phyloP scores from a whole-genome alignment of 192 early-diverging fungal species.

The Dissophora ornata region DNA sequence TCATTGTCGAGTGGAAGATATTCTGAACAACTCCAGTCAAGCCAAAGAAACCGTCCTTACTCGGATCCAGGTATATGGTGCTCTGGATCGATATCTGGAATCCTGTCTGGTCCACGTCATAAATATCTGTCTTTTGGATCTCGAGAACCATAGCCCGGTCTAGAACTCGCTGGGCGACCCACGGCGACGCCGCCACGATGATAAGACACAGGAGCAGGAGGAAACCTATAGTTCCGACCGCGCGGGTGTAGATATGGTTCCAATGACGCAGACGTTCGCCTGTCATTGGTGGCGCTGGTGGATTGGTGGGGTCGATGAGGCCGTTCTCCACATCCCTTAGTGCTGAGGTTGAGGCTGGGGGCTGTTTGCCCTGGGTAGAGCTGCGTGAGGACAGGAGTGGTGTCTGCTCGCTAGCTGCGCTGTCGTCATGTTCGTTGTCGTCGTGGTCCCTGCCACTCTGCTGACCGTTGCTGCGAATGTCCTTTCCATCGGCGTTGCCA shows the following conservation, averaged over 20 bases:
- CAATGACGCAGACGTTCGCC: constrained; percentile 17
- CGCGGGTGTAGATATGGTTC: constrained; percentile 3
- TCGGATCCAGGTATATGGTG: constrained; percentile 20
- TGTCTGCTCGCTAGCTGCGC: constrained; percentile 17
- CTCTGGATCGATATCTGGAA: constrained; percentile 42
- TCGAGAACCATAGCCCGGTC: constrained; percentile 40
- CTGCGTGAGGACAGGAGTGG: constrained; percentile 18
- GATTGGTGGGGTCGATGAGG: not conserved
- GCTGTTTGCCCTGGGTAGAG: not conserved
- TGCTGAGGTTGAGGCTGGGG: no score
- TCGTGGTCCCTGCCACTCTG: not conserved
- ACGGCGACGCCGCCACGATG: constrained; percentile 4
- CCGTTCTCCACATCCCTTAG: constrained; percentile 4
- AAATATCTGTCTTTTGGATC: constrained; percentile 35
- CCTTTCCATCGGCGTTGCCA: not conserved
- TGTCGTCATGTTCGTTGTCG: not conserved
- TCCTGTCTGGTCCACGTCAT: constrained; percentile 41
- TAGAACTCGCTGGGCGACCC: constrained; percentile 35
- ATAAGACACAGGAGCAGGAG: constrained; percentile 15
- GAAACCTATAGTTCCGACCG: constrained; percentile 4
- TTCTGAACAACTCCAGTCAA: constrained; percentile 13
- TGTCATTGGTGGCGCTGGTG: not conserved
- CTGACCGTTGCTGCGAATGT: no score
- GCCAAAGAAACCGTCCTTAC: constrained; percentile 37
- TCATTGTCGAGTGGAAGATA: constrained; percentile 24